Conservation (phyloP, 2,329 filamentous ascomycete genomes). For the Penicillium frequentans region DNA sequence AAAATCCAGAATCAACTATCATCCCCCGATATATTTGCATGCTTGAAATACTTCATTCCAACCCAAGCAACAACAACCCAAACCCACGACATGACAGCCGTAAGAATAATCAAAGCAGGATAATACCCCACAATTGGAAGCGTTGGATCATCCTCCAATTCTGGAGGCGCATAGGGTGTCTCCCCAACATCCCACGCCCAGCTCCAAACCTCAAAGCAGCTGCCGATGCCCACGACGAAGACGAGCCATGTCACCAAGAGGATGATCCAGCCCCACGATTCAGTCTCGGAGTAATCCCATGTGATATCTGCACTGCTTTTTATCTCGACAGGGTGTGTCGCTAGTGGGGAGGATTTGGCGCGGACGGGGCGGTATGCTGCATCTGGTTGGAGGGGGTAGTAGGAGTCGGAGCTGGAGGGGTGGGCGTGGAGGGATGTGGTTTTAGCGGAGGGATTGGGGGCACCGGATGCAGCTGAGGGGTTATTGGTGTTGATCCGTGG, state of each 20-base stretch:
- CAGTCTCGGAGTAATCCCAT: constrained; percentile 92
- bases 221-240: constrained; percentile 95
- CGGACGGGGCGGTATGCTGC: constrained; percentile 32
- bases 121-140: constrained; percentile 97
- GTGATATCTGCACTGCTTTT: constrained; percentile 44
- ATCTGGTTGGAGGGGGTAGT: constrained; percentile 52
- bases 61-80: constrained; percentile 98
- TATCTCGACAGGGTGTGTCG: constrained; percentile 33
- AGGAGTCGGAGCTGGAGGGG: constrained; percentile 63
- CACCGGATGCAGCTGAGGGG: constrained; percentile 7
- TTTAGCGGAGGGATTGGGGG: constrained; percentile 16
- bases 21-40: constrained; percentile 81
- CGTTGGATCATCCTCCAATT: constrained; percentile 91
- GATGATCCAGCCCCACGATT: constrained; percentile 98
- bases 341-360: constrained; percentile 39
- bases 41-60: constrained; percentile 98
- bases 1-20: constrained; percentile 38
- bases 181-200: constrained; percentile 99
- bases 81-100: constrained; percentile 95
- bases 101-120: constrained; percentile 88
- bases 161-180: constrained; percentile 91
- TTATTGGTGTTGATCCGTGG: constrained; percentile 45
- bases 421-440: constrained; percentile 29
- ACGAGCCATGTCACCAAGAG: constrained; percentile 89
- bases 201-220: constrained; percentile 90